Evolutionary conservation across 768 basidiomycete genomes (phyloP).

Genomic region (Strobilomyces dryophilus): DNA sequence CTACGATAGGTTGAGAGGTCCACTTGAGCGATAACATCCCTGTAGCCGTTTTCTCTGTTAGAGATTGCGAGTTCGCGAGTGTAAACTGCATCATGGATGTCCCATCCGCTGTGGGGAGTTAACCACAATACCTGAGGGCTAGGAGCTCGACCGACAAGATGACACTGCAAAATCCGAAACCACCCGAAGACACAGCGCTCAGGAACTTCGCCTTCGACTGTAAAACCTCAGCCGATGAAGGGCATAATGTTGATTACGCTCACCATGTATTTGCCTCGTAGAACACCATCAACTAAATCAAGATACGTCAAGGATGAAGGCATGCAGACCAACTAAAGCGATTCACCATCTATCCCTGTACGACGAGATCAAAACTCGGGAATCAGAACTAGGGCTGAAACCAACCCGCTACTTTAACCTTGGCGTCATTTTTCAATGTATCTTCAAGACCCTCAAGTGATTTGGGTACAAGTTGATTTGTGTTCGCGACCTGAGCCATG

Average conservation of each 20-base stretch:
- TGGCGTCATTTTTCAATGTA: conserved; percentile 59
- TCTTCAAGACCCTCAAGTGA: conserved; percentile 54
- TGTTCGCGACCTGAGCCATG: conserved; percentile 11
- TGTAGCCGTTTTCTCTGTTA: conserved; percentile 88
- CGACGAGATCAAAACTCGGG: not conserved
- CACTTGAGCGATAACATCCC: conserved; percentile 81
- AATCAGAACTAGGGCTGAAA: conserved; percentile 6
- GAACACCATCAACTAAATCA: conserved; percentile 78
- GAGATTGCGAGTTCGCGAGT: conserved; percentile 83
- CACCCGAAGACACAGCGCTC: conserved; percentile 69
- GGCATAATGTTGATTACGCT: conserved; percentile 7
- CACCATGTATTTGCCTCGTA: conserved; percentile 94
- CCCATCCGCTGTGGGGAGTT: conserved; percentile 64
- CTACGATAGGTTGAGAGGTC: conserved; percentile 86
- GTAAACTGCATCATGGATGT: conserved; percentile 87
- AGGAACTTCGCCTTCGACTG: conserved; percentile 92
- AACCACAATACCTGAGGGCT: not conserved
- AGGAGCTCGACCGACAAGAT: conserved; percentile 62
- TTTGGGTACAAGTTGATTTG: conserved; percentile 38
- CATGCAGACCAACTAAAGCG: not conserved
- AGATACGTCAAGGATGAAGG: conserved; percentile 3
- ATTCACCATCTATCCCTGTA: conserved; percentile 65
- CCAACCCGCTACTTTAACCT: conserved; percentile 92
- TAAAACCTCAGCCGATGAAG: conserved; percentile 7
- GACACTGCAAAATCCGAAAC: conserved; percentile 92